Conservation (phyloP, 2,329 filamentous ascomycete genomes). For the Beauveria caledonica region DNA sequence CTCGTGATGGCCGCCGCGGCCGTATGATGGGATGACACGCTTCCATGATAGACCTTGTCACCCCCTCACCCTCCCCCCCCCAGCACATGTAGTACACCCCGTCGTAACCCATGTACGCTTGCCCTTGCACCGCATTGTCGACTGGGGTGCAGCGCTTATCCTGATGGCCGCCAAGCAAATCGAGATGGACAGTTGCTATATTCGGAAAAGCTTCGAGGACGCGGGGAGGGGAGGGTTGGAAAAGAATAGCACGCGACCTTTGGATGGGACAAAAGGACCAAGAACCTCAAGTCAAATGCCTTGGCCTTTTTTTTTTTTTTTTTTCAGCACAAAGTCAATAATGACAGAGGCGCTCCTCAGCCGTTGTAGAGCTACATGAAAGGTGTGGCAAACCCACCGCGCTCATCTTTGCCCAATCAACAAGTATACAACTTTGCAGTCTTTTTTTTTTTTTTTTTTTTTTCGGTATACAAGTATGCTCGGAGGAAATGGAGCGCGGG, state of each 20-base stretch:
- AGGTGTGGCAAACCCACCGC: constrained; percentile 2
- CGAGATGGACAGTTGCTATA: constrained; percentile 3
- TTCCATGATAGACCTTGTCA: not conserved
- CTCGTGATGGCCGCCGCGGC: not conserved
- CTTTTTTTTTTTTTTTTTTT: too few relatives aligned
- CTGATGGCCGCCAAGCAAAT: constrained; percentile 2
- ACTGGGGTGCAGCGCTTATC: constrained; percentile 2
- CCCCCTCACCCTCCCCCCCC: too few relatives aligned
- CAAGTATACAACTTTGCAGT: not conserved
- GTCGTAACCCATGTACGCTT: too few relatives aligned
- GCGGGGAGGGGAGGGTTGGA: too few relatives aligned
- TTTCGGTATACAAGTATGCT: too few relatives aligned
- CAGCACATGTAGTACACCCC: not conserved
- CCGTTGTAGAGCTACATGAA: not conserved
- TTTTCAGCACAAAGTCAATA: not conserved
- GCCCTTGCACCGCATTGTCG: not conserved
- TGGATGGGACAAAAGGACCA: not conserved
- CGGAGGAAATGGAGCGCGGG: not conserved
- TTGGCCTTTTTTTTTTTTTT: too few relatives aligned
- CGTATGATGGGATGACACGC: not conserved
- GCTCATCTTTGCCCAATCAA: not conserved
- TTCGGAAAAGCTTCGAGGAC: not conserved
- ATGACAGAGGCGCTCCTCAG: not conserved
- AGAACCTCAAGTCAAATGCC: not conserved
- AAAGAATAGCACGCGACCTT: not conserved